Evolutionary conservation across 225 moss, liverwort and hornwort species (phyloP), one percentile per base, ranked within the genome.

Genomic region (Physcomitrium patens): DNA sequence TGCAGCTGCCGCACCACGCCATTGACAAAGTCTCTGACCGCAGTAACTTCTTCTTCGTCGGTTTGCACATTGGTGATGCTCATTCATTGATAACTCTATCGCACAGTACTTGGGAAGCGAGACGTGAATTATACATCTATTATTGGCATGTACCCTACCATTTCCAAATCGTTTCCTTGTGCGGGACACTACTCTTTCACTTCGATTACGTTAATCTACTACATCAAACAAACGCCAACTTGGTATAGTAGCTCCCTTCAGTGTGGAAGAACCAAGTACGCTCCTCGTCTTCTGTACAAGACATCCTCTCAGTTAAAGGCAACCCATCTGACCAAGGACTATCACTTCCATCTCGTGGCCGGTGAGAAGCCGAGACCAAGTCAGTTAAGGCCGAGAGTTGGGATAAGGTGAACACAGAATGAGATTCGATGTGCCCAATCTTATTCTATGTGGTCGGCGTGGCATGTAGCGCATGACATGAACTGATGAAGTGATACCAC

Each of bases 1-100:
- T 24, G 70, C 59, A 57, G 56, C 26, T 26, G 31, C 31, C 2
- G 31, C 31, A 37, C 31, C 31, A 37, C 31, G 31, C 31, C 31
- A 37, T 37, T 37, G 15, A 56, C 56, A 12, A 16, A 46, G n/a
- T 28, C n/a, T 18, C 27, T 57, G 15, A 42, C 14, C 0, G 23
- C 22, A 16, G 53, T 69, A 55, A 55, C 54, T 69, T 37, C 31
- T 70, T 31, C 72, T 60, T 51, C 10, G 62, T 37, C 52, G 20
- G 16, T 16, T 43, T 63, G 23, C 48, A 63, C 23, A 56, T 56
- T 15, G 15, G 20, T 7, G 15, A 70, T 56, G 4, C 12, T 49
- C n/a, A 28, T 60, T 37, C 31, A 37, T 15, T 7, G 11, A 7
- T 15, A 16, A 16, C 24, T 10, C 48, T 19, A n/a, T 16, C 52